These are phyloP conservation scores for Aspergillus oerlinghausenensis DNA, from an alignment of 2,329 filamentous ascomycete species.

Conservation along the genomic window DNA sequence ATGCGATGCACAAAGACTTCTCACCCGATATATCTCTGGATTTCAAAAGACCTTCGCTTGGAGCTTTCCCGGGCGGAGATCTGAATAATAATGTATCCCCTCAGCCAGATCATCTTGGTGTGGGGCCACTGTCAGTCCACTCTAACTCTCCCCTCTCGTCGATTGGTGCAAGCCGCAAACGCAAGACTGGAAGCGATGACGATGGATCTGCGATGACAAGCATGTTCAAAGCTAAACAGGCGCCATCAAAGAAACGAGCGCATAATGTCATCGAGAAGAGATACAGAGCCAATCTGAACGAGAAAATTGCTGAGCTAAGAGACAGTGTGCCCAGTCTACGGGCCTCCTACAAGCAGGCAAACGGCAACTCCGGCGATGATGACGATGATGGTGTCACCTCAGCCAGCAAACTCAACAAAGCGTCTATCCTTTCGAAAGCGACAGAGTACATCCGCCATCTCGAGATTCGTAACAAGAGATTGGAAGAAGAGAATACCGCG, in stretches of 20 bases:
- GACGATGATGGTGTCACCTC: conserved; percentile 80
- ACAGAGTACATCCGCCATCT: conserved; percentile 94
- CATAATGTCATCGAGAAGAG: conserved; percentile 99
- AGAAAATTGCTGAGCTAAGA: conserved; percentile 88
- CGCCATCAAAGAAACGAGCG: conserved; percentile 80
- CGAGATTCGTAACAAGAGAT: conserved; percentile 79
- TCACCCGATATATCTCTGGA: conserved; percentile 30
- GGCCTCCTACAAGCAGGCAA: conserved; percentile 65
- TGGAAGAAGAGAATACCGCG: conserved; percentile 74
- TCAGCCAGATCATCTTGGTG: conserved; percentile 4
- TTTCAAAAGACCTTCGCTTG: conserved; percentile 24
- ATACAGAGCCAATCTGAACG: conserved; percentile 92
- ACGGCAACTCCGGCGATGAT: conserved; percentile 49
- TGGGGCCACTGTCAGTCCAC: conserved; percentile 13
- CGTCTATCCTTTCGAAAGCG: conserved; percentile 91
- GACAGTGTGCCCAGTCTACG: conserved; percentile 89
- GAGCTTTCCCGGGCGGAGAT: conserved; percentile 11
- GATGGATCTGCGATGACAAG: conserved; percentile 28
- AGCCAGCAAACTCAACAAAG: conserved; percentile 94
- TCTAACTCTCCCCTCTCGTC: conserved; percentile 24
- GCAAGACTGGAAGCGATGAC: conserved; percentile 63
- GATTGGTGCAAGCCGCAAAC: conserved; percentile 51
- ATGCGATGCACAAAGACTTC: conserved; percentile 21
- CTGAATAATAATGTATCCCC: conserved; percentile 1
- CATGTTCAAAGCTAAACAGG: conserved; percentile 43